A percentile compares a stretch with the other conserved stretches of the same genome.
Evolutionary conservation across 2,329 filamentous ascomycete genomes (phyloP).

Genomic region (Sphaceloma murrayae): DNA sequence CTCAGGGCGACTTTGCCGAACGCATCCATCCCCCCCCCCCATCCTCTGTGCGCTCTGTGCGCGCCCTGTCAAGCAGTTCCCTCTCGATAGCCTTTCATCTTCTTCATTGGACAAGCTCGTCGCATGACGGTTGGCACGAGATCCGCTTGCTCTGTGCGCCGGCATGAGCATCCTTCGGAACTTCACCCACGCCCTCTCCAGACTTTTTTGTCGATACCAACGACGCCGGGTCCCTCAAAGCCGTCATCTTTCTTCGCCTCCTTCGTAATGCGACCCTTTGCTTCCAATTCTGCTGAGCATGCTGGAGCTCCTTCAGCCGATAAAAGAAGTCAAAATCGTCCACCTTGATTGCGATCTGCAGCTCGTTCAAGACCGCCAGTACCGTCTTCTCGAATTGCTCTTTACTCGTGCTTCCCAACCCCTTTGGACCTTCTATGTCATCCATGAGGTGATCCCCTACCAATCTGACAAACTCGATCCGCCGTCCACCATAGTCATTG

Average conservation of each 20-base stretch:
- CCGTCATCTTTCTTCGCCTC: neutral
- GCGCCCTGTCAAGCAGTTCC: neutral
- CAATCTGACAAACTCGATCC: neutral
- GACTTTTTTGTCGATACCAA: neutral
- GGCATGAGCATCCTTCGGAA: too few species aligned
- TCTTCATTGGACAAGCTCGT: conserved; percentile 7
- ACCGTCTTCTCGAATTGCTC: neutral
- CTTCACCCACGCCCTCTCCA: too few species aligned
- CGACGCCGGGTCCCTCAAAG: conserved; percentile 1
- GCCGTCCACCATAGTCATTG: neutral
- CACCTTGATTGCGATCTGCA: conserved; percentile 1
- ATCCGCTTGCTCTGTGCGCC: conserved; percentile 9
- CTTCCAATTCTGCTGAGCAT: neutral
- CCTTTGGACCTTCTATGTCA: neutral
- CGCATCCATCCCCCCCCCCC: neutral
- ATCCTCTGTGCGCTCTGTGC: neutral
- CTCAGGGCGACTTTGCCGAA: too few species aligned
- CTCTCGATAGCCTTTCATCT: neutral
- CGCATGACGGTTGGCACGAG: conserved; percentile 10
- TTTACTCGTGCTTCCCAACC: neutral
- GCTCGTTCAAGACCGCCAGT: neutral
- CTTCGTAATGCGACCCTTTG: too few species aligned
- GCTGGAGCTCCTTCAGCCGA: neutral
- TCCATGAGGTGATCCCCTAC: neutral
- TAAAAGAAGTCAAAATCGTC: conserved; percentile 8